Evolutionary conservation across 805 yeast species (phyloP), one percentile per base, ranked within the genome.

Genomic region (Hanseniaspora lindneri): DNA sequence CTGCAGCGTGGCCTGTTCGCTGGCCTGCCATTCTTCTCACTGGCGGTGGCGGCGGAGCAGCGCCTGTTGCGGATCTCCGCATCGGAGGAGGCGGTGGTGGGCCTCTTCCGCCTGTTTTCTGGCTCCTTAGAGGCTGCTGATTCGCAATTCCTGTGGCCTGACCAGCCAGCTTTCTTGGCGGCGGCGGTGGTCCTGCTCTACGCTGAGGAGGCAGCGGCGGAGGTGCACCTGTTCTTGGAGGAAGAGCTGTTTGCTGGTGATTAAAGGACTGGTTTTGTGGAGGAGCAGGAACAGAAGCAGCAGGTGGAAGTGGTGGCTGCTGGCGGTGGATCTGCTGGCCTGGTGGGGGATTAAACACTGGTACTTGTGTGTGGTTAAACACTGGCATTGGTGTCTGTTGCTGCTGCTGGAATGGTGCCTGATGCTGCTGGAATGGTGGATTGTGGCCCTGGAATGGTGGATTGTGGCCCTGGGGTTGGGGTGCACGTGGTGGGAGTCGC

Each of bases 231-330:
- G 44, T 42, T 35, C 23, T 43, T 20, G 37, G 53, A 32, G 23
- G 56, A 34, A 36, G 56, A 23, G 37, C 7, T 19, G 49, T 41
- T 16, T 24, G 55, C 30, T 54, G 39, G 10, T 47, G 28, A 27
- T 52, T 47, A n/a, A 43, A 35, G 21, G 52, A 54, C 47, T 41
- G 51, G 54, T 39, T 42, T 28, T 60, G 61, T 10, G 58, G 60
- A 4, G 51, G 49, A 39, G 41, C 53, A 16, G 42, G 46, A 2
- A 53, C 44, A 23, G 43, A 16, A 13, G 41, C 47, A 37, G 57
- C 53, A 28, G 55, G 55, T 19, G 57, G 59, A 20, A 59, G 60
- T 3, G 56, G 58, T 23, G 57, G 57, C 5, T n/a, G n/a, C n/a
- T n/a, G n/a, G n/a, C n/a, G n/a, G n/a, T n/a, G n/a, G n/a, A n/a